A percentile compares a stretch with the other conserved stretches of the same genome.
phyloP scores from a whole-genome alignment of 257 asterid genomes.

The Nicotiana knightiana region DNA sequence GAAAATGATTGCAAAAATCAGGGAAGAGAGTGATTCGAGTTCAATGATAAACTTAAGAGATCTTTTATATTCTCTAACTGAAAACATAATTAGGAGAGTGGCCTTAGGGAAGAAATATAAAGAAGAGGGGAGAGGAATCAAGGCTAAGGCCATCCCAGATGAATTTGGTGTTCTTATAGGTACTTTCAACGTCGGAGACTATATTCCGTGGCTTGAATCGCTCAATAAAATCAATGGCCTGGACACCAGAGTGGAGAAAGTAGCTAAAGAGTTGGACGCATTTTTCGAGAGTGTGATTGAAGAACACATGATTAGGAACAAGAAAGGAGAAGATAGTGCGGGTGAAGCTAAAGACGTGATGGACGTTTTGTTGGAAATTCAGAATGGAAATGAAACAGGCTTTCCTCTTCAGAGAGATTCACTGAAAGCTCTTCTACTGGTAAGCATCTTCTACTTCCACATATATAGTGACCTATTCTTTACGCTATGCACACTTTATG shows the following conservation, averaged over 20 bases:
- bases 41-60: slow-evolving; percentile 28
- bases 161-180: slow-evolving; percentile 25
- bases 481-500: no score
- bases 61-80: slow-evolving; percentile 14
- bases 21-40: neutral
- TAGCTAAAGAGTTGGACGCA: no score
- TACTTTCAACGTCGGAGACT: no score
- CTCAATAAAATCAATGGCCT: no score
- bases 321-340: neutral
- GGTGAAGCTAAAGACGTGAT: slow-evolving; percentile 24
- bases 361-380: slow-evolving; percentile 33
- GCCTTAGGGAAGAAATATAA: slow-evolving; percentile 34
- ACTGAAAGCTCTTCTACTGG: slow-evolving; percentile 16
- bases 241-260: no score
- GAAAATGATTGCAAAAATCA: neutral
- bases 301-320: slow-evolving; percentile 14
- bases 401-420: slow-evolving; percentile 20
- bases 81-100: slow-evolving; percentile 33
- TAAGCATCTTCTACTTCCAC: neutral
- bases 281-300: neutral
- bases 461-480: no score
- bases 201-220: no score
- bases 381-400: neutral
- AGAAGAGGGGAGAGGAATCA: slow-evolving; percentile 23
- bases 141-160: slow-evolving; percentile 11